phyloP scores from a whole-genome alignment of 257 asterid species.

The Misopates orontium region DNA sequence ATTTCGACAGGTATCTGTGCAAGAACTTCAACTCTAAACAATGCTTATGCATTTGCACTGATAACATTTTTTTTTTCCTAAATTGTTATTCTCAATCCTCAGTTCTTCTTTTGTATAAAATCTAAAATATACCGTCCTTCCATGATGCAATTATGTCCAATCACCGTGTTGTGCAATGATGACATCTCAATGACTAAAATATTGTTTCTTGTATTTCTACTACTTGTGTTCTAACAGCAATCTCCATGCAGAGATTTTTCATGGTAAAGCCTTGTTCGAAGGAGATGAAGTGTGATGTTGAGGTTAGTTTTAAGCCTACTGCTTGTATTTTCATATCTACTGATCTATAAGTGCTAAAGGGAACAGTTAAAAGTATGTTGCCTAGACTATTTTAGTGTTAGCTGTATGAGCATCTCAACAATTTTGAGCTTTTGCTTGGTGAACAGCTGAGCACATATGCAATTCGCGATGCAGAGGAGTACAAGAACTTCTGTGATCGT shows the following conservation, averaged over 20 bases:
- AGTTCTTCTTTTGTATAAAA: neutral
- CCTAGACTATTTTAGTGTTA: neutral
- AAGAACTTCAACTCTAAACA: conserved; percentile 16
- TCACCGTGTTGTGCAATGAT: conserved; percentile 10
- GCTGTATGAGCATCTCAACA: neutral
- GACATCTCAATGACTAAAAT: conserved; percentile 15
- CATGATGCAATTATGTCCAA: conserved; percentile 15
- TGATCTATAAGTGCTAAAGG: conserved; percentile 7
- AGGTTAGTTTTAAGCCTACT: conserved; percentile 52
- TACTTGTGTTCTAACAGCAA: conserved; percentile 32
- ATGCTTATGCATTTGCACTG: conserved; percentile 19
- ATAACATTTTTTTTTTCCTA: neutral
- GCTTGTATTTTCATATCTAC: neutral
- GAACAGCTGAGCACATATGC: conserved; percentile 80
- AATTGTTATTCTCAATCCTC: neutral
- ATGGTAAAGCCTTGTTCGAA: conserved; percentile 95
- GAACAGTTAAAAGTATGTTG: conserved; percentile 6
- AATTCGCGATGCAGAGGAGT: conserved; percentile 96
- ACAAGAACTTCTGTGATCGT: conserved; percentile 94
- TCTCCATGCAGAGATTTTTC: conserved; percentile 81
- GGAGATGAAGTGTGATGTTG: conserved; percentile 98
- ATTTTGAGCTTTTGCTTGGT: conserved; percentile 16
- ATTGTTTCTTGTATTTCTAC: conserved; percentile 14
- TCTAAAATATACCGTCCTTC: neutral
- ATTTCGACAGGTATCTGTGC: conserved; percentile 73